A percentile compares a stretch with the other conserved stretches of the same genome.
Conservation (phyloP, 257 asterid species). For the Primulina huaijiensis region DNA sequence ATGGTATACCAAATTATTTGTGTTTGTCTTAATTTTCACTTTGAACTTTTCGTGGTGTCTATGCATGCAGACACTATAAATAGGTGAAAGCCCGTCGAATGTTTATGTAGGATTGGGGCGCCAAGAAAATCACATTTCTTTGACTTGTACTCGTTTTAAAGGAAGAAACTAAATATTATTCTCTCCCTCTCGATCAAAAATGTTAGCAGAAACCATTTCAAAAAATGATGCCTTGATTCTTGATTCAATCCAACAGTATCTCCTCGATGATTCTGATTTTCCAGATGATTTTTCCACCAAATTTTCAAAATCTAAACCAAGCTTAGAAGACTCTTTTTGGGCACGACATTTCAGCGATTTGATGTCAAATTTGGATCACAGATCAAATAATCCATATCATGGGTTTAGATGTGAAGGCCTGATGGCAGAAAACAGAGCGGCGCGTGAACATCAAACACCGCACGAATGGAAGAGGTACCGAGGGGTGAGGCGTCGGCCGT, state of each 20-base stretch:
- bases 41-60: too few relatives aligned
- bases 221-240: too few relatives aligned
- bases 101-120: too few relatives aligned
- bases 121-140: too few relatives aligned
- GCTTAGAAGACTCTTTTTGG: background rate
- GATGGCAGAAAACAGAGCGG: background rate
- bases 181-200: too few relatives aligned
- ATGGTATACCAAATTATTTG: too few relatives aligned
- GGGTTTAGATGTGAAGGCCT: background rate
- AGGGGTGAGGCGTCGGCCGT: conserved; percentile 42
- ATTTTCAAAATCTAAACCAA: background rate
- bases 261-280: background rate
- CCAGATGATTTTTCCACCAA: background rate
- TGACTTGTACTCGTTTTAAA: too few relatives aligned
- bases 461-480: conserved; percentile 31
- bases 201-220: background rate
- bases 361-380: too few relatives aligned
- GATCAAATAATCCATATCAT: background rate
- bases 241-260: background rate
- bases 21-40: too few relatives aligned
- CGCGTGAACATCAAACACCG: background rate
- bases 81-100: too few relatives aligned
- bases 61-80: too few relatives aligned
- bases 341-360: background rate
- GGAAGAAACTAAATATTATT: too few relatives aligned